These are phyloP conservation scores for Hyaloscypha finlandica DNA, from an alignment of 495 filamentous ascomycete species.

Conservation along the genomic window DNA sequence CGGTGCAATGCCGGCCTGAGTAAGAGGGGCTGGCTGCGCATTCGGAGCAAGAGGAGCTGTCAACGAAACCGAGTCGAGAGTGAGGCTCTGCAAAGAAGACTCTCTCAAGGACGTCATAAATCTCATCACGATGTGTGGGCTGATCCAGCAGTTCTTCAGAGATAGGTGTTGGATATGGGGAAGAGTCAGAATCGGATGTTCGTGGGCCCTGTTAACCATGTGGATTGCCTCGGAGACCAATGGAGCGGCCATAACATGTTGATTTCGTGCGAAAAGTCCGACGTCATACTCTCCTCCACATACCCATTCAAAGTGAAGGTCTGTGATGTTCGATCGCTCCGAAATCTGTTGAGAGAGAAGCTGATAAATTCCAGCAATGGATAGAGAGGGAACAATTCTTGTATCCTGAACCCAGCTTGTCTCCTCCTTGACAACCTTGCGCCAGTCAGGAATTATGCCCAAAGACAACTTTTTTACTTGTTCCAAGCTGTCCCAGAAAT, in stretches of 20 bases:
- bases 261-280: slow-evolving; percentile 53
- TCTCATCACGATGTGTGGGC: slow-evolving; percentile 41
- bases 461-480: slow-evolving; percentile 46
- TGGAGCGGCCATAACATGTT: slow-evolving; percentile 54
- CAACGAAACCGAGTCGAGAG: slow-evolving; percentile 48
- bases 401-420: slow-evolving; percentile 40
- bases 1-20: not conserved
- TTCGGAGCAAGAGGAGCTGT: slow-evolving; percentile 30
- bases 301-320: slow-evolving; percentile 55
- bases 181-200: slow-evolving; percentile 32
- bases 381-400: slow-evolving; percentile 43
- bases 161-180: slow-evolving; percentile 54
- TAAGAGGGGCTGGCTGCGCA: slow-evolving; percentile 15
- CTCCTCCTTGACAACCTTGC: slow-evolving; percentile 42
- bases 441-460: slow-evolving; percentile 56
- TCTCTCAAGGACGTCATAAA: slow-evolving; percentile 32
- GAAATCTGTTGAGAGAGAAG: slow-evolving; percentile 46
- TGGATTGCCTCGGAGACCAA: slow-evolving; percentile 41
- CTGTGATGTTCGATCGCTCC: slow-evolving; percentile 42
- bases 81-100: slow-evolving; percentile 37
- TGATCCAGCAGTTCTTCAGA: slow-evolving; percentile 57
- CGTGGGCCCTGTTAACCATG: slow-evolving; percentile 45
- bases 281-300: slow-evolving; percentile 58
- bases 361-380: slow-evolving; percentile 43
- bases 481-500: slow-evolving; percentile 55